phyloP scores from a whole-genome alignment of 257 asterid genomes.

The Mentha longifolia region DNA sequence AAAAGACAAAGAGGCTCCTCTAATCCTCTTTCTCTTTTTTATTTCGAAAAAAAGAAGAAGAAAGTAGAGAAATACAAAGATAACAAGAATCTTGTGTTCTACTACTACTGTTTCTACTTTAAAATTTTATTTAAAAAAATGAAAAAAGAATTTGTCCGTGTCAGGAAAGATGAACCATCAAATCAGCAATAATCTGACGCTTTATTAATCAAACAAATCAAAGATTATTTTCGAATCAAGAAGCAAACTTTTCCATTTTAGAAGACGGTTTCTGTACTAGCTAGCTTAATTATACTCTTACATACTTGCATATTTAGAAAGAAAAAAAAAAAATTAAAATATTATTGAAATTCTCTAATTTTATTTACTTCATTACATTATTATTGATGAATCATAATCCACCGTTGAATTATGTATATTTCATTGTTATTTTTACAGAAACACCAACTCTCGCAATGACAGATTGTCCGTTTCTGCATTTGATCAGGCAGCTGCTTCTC shows the following conservation, averaged over 20 bases:
- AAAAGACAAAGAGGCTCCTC: slow-evolving; percentile 3
- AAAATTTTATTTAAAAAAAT: neutral
- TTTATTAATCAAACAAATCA: neutral
- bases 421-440: too few relatives aligned
- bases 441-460: slow-evolving; percentile 19
- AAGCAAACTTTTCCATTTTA: slow-evolving; percentile 2
- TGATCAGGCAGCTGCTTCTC: slow-evolving; percentile 39
- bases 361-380: too few relatives aligned
- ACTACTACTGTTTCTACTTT: neutral
- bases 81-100: neutral
- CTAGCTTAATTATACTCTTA: neutral
- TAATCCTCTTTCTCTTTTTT: slow-evolving; percentile 2
- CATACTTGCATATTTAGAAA: too few relatives aligned
- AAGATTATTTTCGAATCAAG: neutral
- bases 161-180: slow-evolving; percentile 15
- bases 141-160: neutral
- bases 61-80: neutral
- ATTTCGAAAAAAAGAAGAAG: neutral
- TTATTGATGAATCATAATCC: too few relatives aligned
- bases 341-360: too few relatives aligned
- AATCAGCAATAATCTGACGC: slow-evolving; percentile 8
- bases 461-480: slow-evolving; percentile 52
- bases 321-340: too few relatives aligned
- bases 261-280: neutral
- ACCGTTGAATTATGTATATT: too few relatives aligned